These are phyloP conservation scores for Lachnellula suecica DNA, from an alignment of 2,329 filamentous ascomycete species.

Conservation along the genomic window DNA sequence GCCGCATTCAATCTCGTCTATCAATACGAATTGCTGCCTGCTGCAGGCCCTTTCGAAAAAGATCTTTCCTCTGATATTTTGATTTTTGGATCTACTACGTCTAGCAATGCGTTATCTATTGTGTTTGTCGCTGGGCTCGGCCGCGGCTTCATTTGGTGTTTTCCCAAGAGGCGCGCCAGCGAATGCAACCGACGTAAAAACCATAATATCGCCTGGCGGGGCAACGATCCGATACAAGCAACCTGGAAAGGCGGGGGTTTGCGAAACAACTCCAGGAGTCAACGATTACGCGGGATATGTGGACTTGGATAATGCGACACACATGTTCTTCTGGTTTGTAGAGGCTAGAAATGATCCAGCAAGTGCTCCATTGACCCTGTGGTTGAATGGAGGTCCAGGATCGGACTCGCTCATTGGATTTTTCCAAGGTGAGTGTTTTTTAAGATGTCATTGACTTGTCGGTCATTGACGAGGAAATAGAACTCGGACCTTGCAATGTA, in stretches of 20 bases:
- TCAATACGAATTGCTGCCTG: too few species aligned
- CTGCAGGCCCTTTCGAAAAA: too few species aligned
- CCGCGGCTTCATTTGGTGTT: too few species aligned
- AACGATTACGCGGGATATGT: conserved; percentile 4
- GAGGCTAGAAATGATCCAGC: conserved; percentile 43
- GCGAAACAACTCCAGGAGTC: conserved; percentile 4
- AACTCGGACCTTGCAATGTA: conserved; percentile 47
- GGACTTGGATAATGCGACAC: conserved; percentile 4
- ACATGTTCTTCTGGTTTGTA: conserved; percentile 41
- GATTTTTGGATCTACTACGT: too few species aligned
- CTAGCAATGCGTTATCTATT: neutral
- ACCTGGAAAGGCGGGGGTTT: neutral
- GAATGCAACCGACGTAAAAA: neutral
- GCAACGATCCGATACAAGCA: conserved; percentile 3
- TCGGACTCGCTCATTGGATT: conserved; percentile 54
- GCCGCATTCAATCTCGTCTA: too few species aligned
- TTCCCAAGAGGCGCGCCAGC: neutral
- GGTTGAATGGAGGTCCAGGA: conserved; percentile 65
- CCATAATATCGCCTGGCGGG: conserved; percentile 1
- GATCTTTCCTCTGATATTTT: too few species aligned
- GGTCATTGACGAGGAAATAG: conserved; percentile 30
- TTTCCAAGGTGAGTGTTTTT: conserved; percentile 25
- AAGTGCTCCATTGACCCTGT: conserved; percentile 53
- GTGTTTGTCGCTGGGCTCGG: neutral
- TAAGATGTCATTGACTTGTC: conserved; percentile 41